Evolutionary conservation across 169 alveolate species (phyloP).

Genomic region (Cryptosporidium felis): DNA sequence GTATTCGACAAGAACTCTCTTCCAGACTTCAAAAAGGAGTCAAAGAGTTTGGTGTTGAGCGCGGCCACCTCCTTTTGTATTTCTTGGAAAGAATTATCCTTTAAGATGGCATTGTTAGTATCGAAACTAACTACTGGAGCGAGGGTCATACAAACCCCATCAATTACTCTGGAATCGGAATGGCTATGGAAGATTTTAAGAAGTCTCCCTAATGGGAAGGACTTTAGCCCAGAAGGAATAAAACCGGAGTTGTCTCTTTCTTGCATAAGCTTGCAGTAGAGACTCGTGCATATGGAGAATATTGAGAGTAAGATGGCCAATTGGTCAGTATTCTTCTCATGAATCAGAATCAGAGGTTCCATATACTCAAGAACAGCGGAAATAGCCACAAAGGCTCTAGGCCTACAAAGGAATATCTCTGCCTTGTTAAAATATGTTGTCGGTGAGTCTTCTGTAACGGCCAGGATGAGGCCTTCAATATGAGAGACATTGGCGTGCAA

Average conservation of each 20-base stretch:
- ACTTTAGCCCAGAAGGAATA: background rate
- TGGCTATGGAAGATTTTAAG: conserved; percentile 6
- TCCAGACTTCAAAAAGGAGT: conserved; percentile 17
- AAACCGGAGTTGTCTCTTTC: background rate
- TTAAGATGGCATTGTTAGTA: background rate
- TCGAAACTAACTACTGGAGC: conserved; percentile 43
- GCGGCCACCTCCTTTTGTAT: background rate
- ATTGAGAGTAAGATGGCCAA: conserved; percentile 36
- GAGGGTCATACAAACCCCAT: conserved; percentile 57
- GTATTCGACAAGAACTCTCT: conserved; percentile 38
- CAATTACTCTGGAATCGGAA: conserved; percentile 54
- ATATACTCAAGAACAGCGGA: conserved; percentile 33
- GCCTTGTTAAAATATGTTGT: background rate
- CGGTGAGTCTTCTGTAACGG: background rate
- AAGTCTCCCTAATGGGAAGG: conserved; percentile 23
- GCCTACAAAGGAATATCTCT: background rate
- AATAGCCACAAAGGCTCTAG: conserved; percentile 29
- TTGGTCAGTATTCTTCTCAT: conserved; percentile 31
- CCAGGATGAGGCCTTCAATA: conserved; percentile 2
- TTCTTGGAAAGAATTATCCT: background rate
- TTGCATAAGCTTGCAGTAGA: conserved; percentile 15
- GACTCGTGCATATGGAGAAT: conserved; percentile 14
- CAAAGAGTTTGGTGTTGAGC: background rate
- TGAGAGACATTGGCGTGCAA: conserved; percentile 54
- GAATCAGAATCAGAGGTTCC: conserved; percentile 45